Base-by-base conservation (phyloP, 768 basidiomycete genomes). In the Cystobasidium onofrii region DNA sequence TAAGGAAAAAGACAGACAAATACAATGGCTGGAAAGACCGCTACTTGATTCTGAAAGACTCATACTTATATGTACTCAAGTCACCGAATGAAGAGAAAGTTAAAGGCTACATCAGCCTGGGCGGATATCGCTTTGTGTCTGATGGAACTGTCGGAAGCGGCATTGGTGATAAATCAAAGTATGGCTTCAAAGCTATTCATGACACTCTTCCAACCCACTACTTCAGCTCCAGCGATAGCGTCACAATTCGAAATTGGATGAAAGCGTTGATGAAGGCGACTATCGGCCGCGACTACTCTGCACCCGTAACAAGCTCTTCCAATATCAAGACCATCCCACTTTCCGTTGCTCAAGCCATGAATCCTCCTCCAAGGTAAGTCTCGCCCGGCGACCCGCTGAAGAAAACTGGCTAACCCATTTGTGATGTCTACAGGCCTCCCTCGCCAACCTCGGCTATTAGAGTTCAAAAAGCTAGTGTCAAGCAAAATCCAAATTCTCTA, bases 251-350 rank as follows among this genome's bases (percentile, higher is more conserved):
- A n/a, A 92, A 92, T 76, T 98, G 96, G 95, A 98, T 98, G 96
- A 99, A 98, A 83, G 92, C 94, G 9, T 87, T 99, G 77, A 97
- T 98, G 92, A 99, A 98, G 81, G 92, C 95, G 1, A 97, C 95
- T 15, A 99, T 99, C 77, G 89, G 87, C 10, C 84, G 96, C 71
- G 96, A 98, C 80, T 97, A 94, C 80, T 86, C 89, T 93, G 95
- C 89, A 78, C 90, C 93, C 29, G 94, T 98, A 63, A 87, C 96
- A 18, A 97, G 96, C 1, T 96, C 94, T 1, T 91, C 90, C 83
- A 96, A 96, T 78, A 91, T 98, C 64, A 91, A 93, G 0, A 98
- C 95, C 0, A 97, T 98, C 75, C 92, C 95, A 0, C 85, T 99
- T 50, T 87, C 89, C 27, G 91, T 96, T 15, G 96, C 96, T 0